Conservation (phyloP, 805 yeast genomes). For the Candida incommunis region DNA sequence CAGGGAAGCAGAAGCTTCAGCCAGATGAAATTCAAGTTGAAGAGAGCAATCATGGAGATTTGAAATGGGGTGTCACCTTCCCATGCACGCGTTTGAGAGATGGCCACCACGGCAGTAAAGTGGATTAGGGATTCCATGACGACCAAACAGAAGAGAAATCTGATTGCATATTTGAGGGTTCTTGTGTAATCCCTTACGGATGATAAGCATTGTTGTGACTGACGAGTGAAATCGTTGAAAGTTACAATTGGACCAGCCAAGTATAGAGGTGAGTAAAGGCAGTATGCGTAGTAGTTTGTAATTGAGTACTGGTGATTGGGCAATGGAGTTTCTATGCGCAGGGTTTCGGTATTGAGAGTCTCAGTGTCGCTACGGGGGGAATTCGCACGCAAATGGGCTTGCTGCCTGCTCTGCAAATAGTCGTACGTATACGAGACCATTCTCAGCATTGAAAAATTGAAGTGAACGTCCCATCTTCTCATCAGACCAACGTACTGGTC, state of each 20-base stretch:
- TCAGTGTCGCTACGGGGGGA: conserved; percentile 4
- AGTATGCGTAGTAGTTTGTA: conserved; percentile 59
- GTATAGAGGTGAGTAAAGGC: conserved; percentile 75
- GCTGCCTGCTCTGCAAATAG: conserved; percentile 23
- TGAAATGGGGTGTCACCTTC: conserved; percentile 79
- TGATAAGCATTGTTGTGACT: conserved; percentile 36
- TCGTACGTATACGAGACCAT: conserved; percentile 77
- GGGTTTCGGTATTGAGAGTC: conserved; percentile 11
- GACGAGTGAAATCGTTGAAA: conserved; percentile 80
- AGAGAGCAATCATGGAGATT: conserved; percentile 85
- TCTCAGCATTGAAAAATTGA: conserved; percentile 76
- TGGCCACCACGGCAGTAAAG: conserved; percentile 85
- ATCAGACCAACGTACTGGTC: conserved; percentile 67
- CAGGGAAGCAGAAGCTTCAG: conserved; percentile 85
- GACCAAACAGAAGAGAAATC: conserved; percentile 60
- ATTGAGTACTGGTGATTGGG: conserved; percentile 45
- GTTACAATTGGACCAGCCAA: conserved; percentile 93
- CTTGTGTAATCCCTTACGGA: conserved; percentile 39
- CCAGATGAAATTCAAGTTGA: conserved; percentile 87
- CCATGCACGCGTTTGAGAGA: conserved; percentile 84
- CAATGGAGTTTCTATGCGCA: conserved; percentile 32
- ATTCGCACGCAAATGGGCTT: neutral
- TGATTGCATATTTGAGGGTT: conserved; percentile 43
- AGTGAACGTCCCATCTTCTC: conserved; percentile 90
- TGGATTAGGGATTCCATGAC: conserved; percentile 86